Evolutionary conservation across 169 alveolate genomes (phyloP).

Genomic region (Plasmodium yoelii): DNA sequence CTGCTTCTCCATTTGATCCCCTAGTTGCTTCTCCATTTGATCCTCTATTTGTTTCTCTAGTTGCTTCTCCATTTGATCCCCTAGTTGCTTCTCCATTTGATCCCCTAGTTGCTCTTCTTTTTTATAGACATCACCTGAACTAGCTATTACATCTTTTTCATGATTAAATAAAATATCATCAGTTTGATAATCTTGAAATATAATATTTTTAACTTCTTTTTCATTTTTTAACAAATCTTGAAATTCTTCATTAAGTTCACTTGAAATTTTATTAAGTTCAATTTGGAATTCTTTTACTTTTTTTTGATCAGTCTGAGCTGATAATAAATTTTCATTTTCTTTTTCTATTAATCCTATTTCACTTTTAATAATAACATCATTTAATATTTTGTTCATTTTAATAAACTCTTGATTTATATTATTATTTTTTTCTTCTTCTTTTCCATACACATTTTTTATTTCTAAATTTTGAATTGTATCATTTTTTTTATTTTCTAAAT

Average conservation of each 20-base stretch:
- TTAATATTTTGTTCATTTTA: conserved; percentile 38
- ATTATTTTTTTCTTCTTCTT: background rate
- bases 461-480: conserved; percentile 24
- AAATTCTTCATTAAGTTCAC: background rate
- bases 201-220: conserved; percentile 4
- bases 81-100: too few species aligned
- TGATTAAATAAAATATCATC: too few species aligned
- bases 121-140: background rate
- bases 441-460: conserved; percentile 6
- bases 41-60: too few species aligned
- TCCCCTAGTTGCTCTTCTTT: background rate
- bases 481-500: background rate
- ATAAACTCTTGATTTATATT: conserved; percentile 4
- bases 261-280: too few species aligned
- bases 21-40: too few species aligned
- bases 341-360: conserved; percentile 7
- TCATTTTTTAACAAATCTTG: conserved; percentile 9
- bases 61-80: too few species aligned
- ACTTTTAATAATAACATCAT: conserved; percentile 29
- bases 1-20: too few species aligned
- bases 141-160: too few species aligned
- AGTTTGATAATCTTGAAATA: conserved; percentile 6
- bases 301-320: too few species aligned
- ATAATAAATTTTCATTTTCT: background rate
- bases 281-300: too few species aligned